phyloP scores from a whole-genome alignment of 2,329 filamentous ascomycete genomes.

The Biscogniauxia sp. region DNA sequence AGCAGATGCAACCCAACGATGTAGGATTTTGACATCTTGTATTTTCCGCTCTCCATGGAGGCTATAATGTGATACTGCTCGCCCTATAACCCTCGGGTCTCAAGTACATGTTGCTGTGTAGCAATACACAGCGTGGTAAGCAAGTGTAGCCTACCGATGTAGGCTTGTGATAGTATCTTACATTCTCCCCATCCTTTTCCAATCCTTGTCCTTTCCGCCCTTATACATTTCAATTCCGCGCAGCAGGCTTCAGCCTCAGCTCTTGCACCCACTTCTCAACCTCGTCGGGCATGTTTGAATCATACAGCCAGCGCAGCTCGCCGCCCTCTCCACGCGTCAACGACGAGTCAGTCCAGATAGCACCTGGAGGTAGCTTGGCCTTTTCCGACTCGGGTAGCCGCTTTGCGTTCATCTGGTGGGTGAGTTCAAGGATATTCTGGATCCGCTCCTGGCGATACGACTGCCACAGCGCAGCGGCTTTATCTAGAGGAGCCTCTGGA shows the following conservation, averaged over 20 bases:
- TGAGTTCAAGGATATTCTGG: conserved; percentile 46
- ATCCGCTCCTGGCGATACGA: conserved; percentile 45
- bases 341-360: conserved; percentile 13
- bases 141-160: too few relatives aligned
- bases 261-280: conserved; percentile 15
- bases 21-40: too few relatives aligned
- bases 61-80: too few relatives aligned
- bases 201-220: too few relatives aligned
- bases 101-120: too few relatives aligned
- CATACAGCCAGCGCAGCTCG: conserved; percentile 18
- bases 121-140: too few relatives aligned
- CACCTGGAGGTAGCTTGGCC: conserved; percentile 10
- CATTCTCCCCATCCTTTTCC: too few relatives aligned
- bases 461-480: conserved; percentile 45
- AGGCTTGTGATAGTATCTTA: too few relatives aligned
- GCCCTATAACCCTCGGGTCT: too few relatives aligned
- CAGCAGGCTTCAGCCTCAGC: conserved; percentile 1
- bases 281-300: conserved; percentile 12
- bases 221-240: too few relatives aligned
- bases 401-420: conserved; percentile 45
- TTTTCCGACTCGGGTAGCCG: conserved; percentile 38
- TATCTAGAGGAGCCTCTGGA: conserved; percentile 22
- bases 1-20: too few relatives aligned
- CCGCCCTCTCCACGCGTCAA: conserved; percentile 16
- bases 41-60: too few relatives aligned